A percentile compares a stretch with the other conserved stretches of the same genome.
Conservation (phyloP, 805 yeast genomes). For the Saturnispora kantuleensis region DNA sequence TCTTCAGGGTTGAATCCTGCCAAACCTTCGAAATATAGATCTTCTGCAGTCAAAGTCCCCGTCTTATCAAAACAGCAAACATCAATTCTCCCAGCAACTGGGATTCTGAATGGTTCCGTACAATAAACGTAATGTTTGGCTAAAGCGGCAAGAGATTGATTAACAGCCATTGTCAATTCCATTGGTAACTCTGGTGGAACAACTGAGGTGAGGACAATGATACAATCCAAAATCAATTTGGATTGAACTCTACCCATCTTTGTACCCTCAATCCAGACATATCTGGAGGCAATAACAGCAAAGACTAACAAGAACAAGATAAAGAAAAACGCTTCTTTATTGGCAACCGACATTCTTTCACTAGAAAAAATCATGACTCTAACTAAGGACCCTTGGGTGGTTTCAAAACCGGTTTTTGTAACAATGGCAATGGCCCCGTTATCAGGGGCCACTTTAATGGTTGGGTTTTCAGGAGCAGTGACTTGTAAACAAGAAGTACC, state of each 20-base stretch:
- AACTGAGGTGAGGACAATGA: slow-evolving; percentile 90
- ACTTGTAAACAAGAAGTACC: slow-evolving; percentile 96
- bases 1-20: slow-evolving; percentile 62
- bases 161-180: slow-evolving; percentile 98
- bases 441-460: slow-evolving; percentile 69
- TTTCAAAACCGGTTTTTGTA: slow-evolving; percentile 93
- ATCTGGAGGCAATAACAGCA: slow-evolving; percentile 94
- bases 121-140: slow-evolving; percentile 86
- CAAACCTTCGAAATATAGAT: slow-evolving; percentile 89
- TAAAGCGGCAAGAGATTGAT: slow-evolving; percentile 78
- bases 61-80: slow-evolving; percentile 98
- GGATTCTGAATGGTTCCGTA: slow-evolving; percentile 97
- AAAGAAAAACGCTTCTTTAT: slow-evolving; percentile 86
- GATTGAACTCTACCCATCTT: slow-evolving; percentile 92
- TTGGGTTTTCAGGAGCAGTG: slow-evolving; percentile 46
- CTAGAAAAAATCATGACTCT: slow-evolving; percentile 96
- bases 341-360: slow-evolving; percentile 93
- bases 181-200: slow-evolving; percentile 98
- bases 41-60: slow-evolving; percentile 96
- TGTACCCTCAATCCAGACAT: slow-evolving; percentile 97
- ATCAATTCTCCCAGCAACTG: slow-evolving; percentile 94
- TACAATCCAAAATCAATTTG: slow-evolving; percentile 89
- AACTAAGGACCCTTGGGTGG: slow-evolving; percentile 94
- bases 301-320: slow-evolving; percentile 81
- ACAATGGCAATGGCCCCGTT: slow-evolving; percentile 87